A percentile compares a stretch with the other conserved stretches of the same genome.
phyloP scores from a whole-genome alignment of 306 rosid genomes.

The Clitoria ternatea region DNA sequence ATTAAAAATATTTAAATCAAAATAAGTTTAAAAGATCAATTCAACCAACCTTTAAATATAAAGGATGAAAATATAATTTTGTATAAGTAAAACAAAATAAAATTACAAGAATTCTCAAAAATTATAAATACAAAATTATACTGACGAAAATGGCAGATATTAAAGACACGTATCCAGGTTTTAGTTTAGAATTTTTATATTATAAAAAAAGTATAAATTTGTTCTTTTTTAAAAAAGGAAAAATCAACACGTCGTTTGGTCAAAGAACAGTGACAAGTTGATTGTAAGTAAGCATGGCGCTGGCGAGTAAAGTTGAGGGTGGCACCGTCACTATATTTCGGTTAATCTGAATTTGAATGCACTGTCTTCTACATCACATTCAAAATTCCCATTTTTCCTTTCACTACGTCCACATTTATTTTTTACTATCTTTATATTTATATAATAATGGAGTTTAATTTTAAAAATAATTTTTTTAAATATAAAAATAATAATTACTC shows the following conservation, averaged over 20 bases:
- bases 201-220: too few species aligned
- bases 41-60: too few species aligned
- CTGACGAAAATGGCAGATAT: background rate
- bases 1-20: too few species aligned
- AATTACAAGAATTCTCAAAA: background rate
- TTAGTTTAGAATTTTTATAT: too few species aligned
- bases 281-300: slow-evolving; percentile 19
- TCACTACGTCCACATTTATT: background rate
- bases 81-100: background rate
- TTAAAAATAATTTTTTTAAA: too few species aligned
- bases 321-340: background rate
- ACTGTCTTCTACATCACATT: background rate
- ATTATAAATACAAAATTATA: background rate
- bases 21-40: too few species aligned
- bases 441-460: too few species aligned
- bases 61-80: too few species aligned
- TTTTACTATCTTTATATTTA: too few species aligned
- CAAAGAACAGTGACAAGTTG: slow-evolving; percentile 19
- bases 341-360: background rate
- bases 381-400: background rate
- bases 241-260: slow-evolving; percentile 4
- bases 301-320: background rate
- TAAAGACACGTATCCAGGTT: background rate
- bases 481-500: too few species aligned
- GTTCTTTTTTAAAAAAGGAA: too few species aligned